Conservation (phyloP, 176 grass and related monocot species). For the Avena atlantica region DNA sequence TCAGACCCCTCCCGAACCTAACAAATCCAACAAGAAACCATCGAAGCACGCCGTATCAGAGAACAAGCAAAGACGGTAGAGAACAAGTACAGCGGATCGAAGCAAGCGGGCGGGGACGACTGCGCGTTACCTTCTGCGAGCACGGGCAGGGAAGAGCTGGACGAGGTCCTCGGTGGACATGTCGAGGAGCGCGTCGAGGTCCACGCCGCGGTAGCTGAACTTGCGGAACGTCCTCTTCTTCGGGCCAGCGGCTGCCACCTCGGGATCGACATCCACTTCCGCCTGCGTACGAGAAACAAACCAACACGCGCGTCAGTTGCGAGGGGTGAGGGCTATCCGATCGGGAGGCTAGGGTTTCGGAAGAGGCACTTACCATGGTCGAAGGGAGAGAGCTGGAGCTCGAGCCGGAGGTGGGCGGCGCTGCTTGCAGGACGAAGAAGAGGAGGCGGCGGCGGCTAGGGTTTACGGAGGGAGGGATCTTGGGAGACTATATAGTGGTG, state of each 20-base stretch:
- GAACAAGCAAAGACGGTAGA: background rate
- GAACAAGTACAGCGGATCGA: background rate
- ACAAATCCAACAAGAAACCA: background rate
- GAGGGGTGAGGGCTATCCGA: background rate
- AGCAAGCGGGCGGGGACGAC: too few relatives aligned
- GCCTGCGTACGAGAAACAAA: conserved; percentile 49
- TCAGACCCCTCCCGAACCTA: conserved; percentile 94
- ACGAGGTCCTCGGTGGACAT: conserved; percentile 95
- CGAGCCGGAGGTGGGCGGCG: conserved; percentile 13
- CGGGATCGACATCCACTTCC: conserved; percentile 63
- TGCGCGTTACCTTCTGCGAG: conserved; percentile 63
- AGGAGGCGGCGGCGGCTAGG: conserved; percentile 40
- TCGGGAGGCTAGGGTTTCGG: background rate
- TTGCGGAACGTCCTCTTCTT: conserved; percentile 99
- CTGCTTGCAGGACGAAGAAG: background rate
- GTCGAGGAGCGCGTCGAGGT: conserved; percentile 96
- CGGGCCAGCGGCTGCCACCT: conserved; percentile 58
- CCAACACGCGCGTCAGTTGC: background rate
- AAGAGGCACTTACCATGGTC: conserved; percentile 48
- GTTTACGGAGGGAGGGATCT: conserved; percentile 14
- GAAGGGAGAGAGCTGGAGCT: background rate
- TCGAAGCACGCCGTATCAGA: background rate
- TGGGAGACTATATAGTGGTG: conserved; percentile 32
- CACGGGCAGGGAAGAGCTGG: conserved; percentile 80
- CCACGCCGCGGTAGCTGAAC: conserved; percentile 94